A percentile compares a stretch with the other conserved stretches of the same genome.
Evolutionary conservation across 352 stramenopile species (phyloP).

Genomic region (Blastocystis sp.): DNA sequence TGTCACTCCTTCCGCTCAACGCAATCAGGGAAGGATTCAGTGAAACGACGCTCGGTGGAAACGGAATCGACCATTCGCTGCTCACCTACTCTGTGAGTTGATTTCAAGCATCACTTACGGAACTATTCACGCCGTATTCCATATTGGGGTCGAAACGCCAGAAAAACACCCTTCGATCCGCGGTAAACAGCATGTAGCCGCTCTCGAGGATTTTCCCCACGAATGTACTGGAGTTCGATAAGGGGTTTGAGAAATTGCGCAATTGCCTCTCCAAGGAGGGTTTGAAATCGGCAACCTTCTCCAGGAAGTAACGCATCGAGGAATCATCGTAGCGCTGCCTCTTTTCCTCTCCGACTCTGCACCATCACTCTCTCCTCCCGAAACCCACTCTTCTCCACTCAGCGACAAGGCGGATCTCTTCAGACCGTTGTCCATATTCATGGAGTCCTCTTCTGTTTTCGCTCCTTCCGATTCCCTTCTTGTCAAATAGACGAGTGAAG

Average conservation of each 20-base stretch:
- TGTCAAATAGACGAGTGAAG: background rate
- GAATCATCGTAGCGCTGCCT: background rate
- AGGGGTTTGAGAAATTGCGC: background rate
- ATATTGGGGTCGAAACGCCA: background rate
- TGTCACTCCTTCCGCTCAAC: background rate
- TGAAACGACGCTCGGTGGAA: background rate
- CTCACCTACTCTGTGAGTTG: background rate
- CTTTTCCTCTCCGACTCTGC: background rate
- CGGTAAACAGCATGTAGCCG: background rate
- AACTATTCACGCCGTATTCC: background rate
- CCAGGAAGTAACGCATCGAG: background rate
- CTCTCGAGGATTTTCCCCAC: background rate
- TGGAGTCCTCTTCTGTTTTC: background rate
- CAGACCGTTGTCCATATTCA: background rate
- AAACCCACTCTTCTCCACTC: background rate
- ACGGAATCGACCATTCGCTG: background rate
- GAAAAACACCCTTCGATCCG: background rate
- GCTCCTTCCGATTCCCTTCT: background rate
- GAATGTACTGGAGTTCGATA: background rate
- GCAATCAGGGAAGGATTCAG: constrained; percentile 7
- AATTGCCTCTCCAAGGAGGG: background rate
- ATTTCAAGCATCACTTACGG: background rate
- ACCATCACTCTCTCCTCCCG: background rate
- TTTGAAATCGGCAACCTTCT: background rate
- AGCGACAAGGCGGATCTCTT: background rate